Evolutionary conservation across 1,284 basidiomycete genomes (phyloP).

Genomic region (Ganoderma leucocontextum): DNA sequence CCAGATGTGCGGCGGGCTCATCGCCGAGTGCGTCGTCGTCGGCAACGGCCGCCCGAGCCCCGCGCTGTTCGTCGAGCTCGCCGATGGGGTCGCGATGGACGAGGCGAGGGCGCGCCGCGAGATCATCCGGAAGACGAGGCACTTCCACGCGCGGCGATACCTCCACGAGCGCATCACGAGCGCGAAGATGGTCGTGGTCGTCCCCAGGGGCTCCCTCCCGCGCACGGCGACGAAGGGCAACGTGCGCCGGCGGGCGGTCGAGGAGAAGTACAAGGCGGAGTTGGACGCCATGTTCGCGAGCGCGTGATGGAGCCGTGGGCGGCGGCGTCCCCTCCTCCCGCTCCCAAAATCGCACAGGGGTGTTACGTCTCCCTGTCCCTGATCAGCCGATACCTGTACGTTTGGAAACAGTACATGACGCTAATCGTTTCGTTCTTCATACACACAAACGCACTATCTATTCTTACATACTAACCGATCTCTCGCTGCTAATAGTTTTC

Average conservation of each 20-base stretch:
- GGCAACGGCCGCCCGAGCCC: conserved; percentile 71
- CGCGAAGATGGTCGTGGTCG: conserved; percentile 63
- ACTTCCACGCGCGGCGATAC: conserved; percentile 68
- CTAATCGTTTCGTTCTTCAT: not conserved
- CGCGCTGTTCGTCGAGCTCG: conserved; percentile 68
- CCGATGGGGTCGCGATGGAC: conserved; percentile 48
- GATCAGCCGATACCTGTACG: not conserved
- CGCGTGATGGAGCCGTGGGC: conserved; percentile 30
- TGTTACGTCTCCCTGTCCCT: not conserved
- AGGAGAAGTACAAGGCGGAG: conserved; percentile 57
- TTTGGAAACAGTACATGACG: not conserved
- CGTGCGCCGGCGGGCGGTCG: conserved; percentile 68
- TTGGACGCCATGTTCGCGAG: conserved; percentile 57
- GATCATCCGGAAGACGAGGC: conserved; percentile 65
- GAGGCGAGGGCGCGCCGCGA: conserved; percentile 60
- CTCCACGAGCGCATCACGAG: conserved; percentile 70
- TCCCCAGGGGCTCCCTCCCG: conserved; percentile 61
- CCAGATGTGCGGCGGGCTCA: conserved; percentile 58
- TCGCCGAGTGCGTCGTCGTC: conserved; percentile 69
- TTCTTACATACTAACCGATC: not conserved
- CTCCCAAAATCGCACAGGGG: not conserved
- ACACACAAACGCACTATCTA: not conserved
- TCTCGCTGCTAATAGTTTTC: not conserved
- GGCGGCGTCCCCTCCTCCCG: not conserved
- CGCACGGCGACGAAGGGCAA: conserved; percentile 76